Evolutionary conservation across 345 rosid species (phyloP).

Genomic region (Salix arbutifolia): DNA sequence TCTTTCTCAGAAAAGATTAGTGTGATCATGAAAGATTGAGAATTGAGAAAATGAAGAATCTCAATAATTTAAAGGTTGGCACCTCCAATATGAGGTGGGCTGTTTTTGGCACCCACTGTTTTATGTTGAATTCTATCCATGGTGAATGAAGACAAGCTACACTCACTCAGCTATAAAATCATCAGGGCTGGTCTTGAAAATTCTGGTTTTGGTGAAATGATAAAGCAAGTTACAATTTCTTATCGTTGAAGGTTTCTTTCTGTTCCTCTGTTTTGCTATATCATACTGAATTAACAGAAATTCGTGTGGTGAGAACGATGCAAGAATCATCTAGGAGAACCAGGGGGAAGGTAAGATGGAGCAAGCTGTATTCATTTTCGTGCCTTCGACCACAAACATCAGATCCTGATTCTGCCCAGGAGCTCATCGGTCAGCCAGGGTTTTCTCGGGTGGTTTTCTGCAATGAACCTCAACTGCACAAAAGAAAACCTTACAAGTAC

Average conservation of each 20-base stretch:
- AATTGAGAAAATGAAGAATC: not conserved
- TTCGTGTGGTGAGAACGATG: conserved; percentile 6
- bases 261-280: not conserved
- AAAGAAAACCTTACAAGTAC: conserved; percentile 40
- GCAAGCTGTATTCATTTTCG: conserved; percentile 46
- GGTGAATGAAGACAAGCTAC: not conserved
- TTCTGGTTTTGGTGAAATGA: not conserved
- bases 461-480: conserved; percentile 48
- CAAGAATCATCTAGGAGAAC: conserved; percentile 15
- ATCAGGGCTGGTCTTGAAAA: not conserved
- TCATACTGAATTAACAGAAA: not conserved
- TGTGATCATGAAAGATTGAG: not conserved
- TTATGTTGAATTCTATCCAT: not conserved
- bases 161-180: not conserved
- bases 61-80: not conserved
- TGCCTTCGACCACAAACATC: conserved; percentile 28
- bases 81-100: not conserved
- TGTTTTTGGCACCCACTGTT: not conserved
- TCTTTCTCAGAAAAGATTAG: conserved; percentile 2
- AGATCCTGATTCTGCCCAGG: conserved; percentile 14
- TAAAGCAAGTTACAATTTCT: not conserved
- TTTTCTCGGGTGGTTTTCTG: conserved; percentile 48
- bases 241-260: not conserved
- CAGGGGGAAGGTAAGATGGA: conserved; percentile 36
- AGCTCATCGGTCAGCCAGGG: conserved; percentile 36